Percentiles rank a stretch among this genome's conserved stretches.
Conservation (phyloP, 73 alveolate genomes). For the Paramecium sonneborni region DNA sequence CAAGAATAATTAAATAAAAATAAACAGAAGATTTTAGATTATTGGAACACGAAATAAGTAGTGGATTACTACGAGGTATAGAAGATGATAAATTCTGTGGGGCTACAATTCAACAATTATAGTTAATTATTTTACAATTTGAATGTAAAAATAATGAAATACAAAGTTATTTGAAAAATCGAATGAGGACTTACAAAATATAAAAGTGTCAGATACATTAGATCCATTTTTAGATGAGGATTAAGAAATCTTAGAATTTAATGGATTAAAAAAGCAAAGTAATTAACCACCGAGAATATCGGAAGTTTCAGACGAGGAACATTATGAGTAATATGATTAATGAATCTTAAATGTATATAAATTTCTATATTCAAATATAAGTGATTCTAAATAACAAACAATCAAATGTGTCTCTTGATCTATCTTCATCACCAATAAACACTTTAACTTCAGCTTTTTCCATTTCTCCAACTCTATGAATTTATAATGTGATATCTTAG, state of each 20-base stretch:
- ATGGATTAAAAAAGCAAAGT: not conserved
- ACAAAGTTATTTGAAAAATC: not conserved
- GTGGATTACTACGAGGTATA: not conserved
- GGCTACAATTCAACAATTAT: not conserved
- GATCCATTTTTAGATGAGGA: slow-evolving; percentile 7
- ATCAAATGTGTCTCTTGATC: slow-evolving; percentile 56
- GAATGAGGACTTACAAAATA: not conserved
- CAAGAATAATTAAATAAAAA: not conserved
- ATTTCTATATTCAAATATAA: slow-evolving; percentile 22
- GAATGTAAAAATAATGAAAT: not conserved
- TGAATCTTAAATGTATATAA: not conserved
- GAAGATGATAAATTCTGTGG: not conserved
- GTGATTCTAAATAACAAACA: slow-evolving; percentile 51
- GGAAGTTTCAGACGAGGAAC: not conserved
- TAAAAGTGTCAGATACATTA: not conserved
- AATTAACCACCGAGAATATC: not conserved
- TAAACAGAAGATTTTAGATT: not conserved
- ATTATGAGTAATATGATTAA: not conserved
- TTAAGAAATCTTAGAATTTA: not conserved
- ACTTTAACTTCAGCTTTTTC: slow-evolving; percentile 47
- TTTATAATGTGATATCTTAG: not conserved
- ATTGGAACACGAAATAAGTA: not conserved
- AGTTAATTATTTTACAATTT: not conserved
- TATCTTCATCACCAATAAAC: slow-evolving; percentile 43
- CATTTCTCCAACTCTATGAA: not conserved